These are phyloP conservation scores for Hypomyces rosellus DNA, from an alignment of 2,329 filamentous ascomycete species.

Conservation along the genomic window DNA sequence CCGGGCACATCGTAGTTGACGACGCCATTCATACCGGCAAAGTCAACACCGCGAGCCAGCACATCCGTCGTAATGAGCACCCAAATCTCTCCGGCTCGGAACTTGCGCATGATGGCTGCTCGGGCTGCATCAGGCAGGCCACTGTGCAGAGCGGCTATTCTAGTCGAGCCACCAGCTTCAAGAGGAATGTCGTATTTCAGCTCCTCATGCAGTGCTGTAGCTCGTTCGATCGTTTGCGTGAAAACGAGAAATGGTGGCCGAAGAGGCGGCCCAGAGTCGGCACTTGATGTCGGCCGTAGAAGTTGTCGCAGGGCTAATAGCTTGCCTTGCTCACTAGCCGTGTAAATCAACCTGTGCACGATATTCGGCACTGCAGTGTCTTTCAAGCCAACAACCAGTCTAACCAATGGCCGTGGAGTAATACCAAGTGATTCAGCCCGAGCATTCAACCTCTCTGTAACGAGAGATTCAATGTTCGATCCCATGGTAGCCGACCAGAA, in stretches of 20 bases:
- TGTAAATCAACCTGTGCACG: slow-evolving; percentile 80
- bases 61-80: slow-evolving; percentile 94
- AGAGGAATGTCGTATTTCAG: slow-evolving; percentile 90
- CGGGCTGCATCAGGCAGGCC: slow-evolving; percentile 71
- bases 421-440: slow-evolving; percentile 38
- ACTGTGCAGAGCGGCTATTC: slow-evolving; percentile 87
- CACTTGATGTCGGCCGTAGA: slow-evolving; percentile 63
- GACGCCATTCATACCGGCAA: slow-evolving; percentile 89
- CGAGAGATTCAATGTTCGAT: slow-evolving; percentile 79
- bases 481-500: slow-evolving; percentile 98
- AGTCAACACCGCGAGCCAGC: slow-evolving; percentile 86
- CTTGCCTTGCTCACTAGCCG: slow-evolving; percentile 89
- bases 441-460: slow-evolving; percentile 58
- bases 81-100: slow-evolving; percentile 91
- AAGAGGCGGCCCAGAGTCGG: slow-evolving; percentile 53
- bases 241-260: slow-evolving; percentile 91
- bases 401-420: slow-evolving; percentile 53
- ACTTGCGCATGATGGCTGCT: slow-evolving; percentile 76
- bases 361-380: slow-evolving; percentile 93
- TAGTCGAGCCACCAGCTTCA: slow-evolving; percentile 74
- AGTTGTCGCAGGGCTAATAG: slow-evolving; percentile 86
- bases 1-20: slow-evolving; percentile 97
- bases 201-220: slow-evolving; percentile 80
- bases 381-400: slow-evolving; percentile 91
- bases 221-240: slow-evolving; percentile 90